phyloP scores from a whole-genome alignment of 2,329 filamentous ascomycete genomes.

The Venturia asperata region DNA sequence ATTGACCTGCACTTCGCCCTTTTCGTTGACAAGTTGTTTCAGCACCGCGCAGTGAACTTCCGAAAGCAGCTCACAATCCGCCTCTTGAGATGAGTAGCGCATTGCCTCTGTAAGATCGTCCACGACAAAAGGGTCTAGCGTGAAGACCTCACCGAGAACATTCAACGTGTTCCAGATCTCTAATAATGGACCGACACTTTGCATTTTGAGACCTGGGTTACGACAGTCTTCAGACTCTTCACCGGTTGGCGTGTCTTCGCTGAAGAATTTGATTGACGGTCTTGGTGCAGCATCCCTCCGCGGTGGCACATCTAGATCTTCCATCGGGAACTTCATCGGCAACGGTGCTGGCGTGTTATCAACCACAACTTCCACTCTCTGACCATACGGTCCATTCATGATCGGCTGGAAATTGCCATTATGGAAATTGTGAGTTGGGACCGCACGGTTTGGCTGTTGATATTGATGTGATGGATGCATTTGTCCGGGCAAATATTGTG shows the following conservation, averaged over 20 bases:
- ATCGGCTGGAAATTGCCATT: conserved; percentile 13
- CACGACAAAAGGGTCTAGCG: conserved; percentile 93
- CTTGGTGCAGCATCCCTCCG: conserved; percentile 57
- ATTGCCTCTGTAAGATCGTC: conserved; percentile 92
- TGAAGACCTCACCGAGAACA: conserved; percentile 93
- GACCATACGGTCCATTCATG: conserved; percentile 1
- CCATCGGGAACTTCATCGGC: conserved; percentile 89
- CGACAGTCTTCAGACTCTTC: conserved; percentile 33
- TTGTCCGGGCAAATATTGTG: conserved; percentile 2
- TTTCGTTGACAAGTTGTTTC: conserved; percentile 73
- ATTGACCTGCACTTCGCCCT: conserved; percentile 64
- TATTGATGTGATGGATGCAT: conserved; percentile 15
- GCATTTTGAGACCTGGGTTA: conserved; percentile 60
- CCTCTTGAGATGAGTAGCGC: conserved; percentile 64
- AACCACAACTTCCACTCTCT: conserved; percentile 1
- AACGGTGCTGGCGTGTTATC: conserved; percentile 56
- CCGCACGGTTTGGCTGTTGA: background rate
- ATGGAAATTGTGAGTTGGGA: conserved; percentile 14
- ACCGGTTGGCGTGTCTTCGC: conserved; percentile 47
- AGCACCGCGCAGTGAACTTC: conserved; percentile 89
- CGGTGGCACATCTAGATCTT: conserved; percentile 77
- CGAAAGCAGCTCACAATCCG: conserved; percentile 75
- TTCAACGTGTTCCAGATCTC: conserved; percentile 97
- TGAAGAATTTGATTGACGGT: conserved; percentile 71
- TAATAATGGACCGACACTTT: conserved; percentile 74